Conservation (phyloP, 371 early-diverging fungal genomes). For the Syncephalastrum racemosum region DNA sequence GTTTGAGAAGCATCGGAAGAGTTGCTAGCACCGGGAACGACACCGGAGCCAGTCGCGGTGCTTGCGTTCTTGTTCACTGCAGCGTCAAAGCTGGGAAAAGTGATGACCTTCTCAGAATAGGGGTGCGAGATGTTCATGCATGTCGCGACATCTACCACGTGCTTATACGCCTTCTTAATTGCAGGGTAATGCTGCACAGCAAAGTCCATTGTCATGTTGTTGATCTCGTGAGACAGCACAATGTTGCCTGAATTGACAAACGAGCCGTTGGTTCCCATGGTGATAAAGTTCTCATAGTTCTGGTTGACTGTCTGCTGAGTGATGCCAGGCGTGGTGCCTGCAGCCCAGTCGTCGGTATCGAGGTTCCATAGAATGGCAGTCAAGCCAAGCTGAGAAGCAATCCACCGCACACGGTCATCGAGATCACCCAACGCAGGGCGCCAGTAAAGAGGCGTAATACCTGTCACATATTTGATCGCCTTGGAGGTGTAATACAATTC, state of each 20-base stretch:
- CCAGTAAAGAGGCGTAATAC: slow-evolving; percentile 58
- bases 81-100: slow-evolving; percentile 39
- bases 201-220: slow-evolving; percentile 54
- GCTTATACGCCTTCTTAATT: slow-evolving; percentile 48
- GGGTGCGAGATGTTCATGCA: slow-evolving; percentile 57
- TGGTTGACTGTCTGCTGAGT: slow-evolving; percentile 37
- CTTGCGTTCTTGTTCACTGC: slow-evolving; percentile 20
- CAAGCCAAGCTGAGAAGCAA: slow-evolving; percentile 47
- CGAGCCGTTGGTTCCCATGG: slow-evolving; percentile 46
- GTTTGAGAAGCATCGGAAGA: slow-evolving; percentile 8
- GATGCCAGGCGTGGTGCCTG: slow-evolving; percentile 29
- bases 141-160: slow-evolving; percentile 49
- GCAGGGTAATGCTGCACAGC: slow-evolving; percentile 43
- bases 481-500: slow-evolving; percentile 55
- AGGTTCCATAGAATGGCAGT: slow-evolving; percentile 53
- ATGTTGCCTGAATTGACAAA: slow-evolving; percentile 40
- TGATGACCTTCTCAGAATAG: slow-evolving; percentile 43
- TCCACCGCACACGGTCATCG: slow-evolving; percentile 58
- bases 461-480: slow-evolving; percentile 55
- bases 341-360: slow-evolving; percentile 52
- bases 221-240: slow-evolving; percentile 54
- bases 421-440: slow-evolving; percentile 56
- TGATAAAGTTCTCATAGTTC: slow-evolving; percentile 40
- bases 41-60: slow-evolving; percentile 34
- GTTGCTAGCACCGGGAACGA: slow-evolving; percentile 33